Base-by-base conservation (phyloP, 1,284 basidiomycete genomes). In the Garcileccinum viscosum region DNA sequence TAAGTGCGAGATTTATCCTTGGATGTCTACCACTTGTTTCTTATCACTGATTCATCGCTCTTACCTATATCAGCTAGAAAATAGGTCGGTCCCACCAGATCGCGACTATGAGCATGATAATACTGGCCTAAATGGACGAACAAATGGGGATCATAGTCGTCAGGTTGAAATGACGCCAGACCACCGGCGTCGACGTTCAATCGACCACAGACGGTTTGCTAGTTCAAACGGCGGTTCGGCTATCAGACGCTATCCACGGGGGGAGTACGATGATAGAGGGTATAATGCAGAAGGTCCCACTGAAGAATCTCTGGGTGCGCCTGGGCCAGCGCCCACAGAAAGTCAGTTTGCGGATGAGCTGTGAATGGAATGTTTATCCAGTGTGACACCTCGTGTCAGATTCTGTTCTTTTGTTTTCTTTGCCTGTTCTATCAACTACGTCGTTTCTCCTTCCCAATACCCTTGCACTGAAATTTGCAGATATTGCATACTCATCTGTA, bases 81-180 rank as follows among this genome's bases (percentile, higher is more conserved):
- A 84, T 84, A 74, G 59, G 72, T 37, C 69, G 63, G 37, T 71
- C n/a, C 42, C 75, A 65, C 8, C 68, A 61, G 67, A 67, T 37
- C 61, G 68, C 44, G 71, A 75, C 66, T 35, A 68, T 59, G 62
- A 64, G 9, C 47, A 44, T 47, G 63, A 62, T 14, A 24, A 47
- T 27, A 42, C 50, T 22, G 44, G 47, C 4, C 14, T 47, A 32
- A 66, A 69, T 27, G 81, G 76, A 19, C 72, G 70, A 24, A 74
- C 75, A 14, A 81, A 82, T 53, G 76, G 85, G 15, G 76, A 82
- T 32, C 83, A 86, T 59, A 14, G 87, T 77, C 86, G 92, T 47
- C 90, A 89, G 79, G 84, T 88, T 78, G 91, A 93, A 79, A 93
- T 93, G 80, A 89, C 91, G 9, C 90, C 90, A 1, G 89, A 91